Evolutionary conservation across 768 basidiomycete species (phyloP).

Genomic region (Hebeloma cylindrosporum): DNA sequence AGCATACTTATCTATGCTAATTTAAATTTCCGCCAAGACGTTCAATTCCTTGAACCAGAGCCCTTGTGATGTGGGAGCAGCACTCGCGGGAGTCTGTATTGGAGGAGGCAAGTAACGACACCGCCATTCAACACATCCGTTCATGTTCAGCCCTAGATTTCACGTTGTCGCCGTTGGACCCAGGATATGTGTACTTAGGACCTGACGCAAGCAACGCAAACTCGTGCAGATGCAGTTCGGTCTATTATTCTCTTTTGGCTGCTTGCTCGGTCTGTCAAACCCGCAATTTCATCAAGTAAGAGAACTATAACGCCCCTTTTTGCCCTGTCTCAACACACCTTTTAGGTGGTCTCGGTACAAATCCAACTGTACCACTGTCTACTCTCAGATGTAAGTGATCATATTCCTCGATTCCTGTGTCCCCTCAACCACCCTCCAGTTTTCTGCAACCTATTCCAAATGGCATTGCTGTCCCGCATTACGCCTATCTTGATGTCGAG

Average conservation of each 20-base stretch:
- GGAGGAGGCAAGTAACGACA: conserved; percentile 33
- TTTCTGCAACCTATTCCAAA: conserved; percentile 39
- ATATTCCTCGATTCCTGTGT: not conserved
- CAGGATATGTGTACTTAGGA: conserved; percentile 36
- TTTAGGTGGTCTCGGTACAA: conserved; percentile 50
- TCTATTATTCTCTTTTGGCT: conserved; percentile 51
- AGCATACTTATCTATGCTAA: not conserved
- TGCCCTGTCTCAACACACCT: not conserved
- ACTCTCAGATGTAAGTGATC: conserved; percentile 30
- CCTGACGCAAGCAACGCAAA: conserved; percentile 35
- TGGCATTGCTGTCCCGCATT: conserved; percentile 45
- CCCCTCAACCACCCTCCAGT: conserved; percentile 22
- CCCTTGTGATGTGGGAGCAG: conserved; percentile 47
- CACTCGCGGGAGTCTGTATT: conserved; percentile 41
- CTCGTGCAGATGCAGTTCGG: conserved; percentile 51
- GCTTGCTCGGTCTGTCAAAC: conserved; percentile 54
- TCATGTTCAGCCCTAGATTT: conserved; percentile 26
- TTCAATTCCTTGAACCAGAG: conserved; percentile 39
- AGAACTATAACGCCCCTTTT: not conserved
- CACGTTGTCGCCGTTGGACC: conserved; percentile 30
- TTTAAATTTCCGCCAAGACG: conserved; percentile 34
- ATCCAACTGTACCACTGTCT: conserved; percentile 45
- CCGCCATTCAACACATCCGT: not conserved
- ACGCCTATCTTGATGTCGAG: conserved; percentile 47
- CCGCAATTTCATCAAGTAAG: conserved; percentile 33